phyloP scores from a whole-genome alignment of 768 basidiomycete species.

The Russula foetens region DNA sequence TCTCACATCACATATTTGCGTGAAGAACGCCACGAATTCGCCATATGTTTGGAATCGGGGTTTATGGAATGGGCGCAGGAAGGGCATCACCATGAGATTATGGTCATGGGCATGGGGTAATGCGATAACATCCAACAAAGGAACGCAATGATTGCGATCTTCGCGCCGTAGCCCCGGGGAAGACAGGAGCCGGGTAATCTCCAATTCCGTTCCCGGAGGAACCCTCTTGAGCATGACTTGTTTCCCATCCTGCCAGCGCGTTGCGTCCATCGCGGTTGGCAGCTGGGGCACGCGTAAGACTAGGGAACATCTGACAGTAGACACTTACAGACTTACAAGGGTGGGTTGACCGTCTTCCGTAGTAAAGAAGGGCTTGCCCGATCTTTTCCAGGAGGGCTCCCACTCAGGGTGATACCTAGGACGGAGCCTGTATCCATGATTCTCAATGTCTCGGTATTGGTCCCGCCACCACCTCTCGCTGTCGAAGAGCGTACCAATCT shows the following conservation, averaged over 20 bases:
- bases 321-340: not conserved
- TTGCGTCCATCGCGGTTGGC: conserved; percentile 13
- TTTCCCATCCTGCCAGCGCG: conserved; percentile 5
- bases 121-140: conserved; percentile 6
- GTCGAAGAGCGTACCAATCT: conserved; percentile 2
- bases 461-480: conserved; percentile 9
- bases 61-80: conserved; percentile 7
- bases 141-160: conserved; percentile 12
- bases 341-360: conserved; percentile 1
- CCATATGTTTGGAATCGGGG: conserved; percentile 16
- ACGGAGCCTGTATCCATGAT: conserved; percentile 5
- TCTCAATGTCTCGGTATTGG: conserved; percentile 4
- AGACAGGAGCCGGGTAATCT: not conserved
- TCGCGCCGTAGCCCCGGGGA: not conserved
- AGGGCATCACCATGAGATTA: conserved; percentile 17
- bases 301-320: not conserved
- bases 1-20: conserved; percentile 8
- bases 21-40: conserved; percentile 19
- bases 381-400: not conserved
- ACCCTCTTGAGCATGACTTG: conserved; percentile 19
- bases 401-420: not conserved
- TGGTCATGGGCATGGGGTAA: not conserved
- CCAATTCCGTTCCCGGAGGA: not conserved
- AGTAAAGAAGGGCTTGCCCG: not conserved
- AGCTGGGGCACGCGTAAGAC: not conserved